Base-by-base conservation (phyloP, 2,329 filamentous ascomycete genomes). In the Colletotrichum sublineola region DNA sequence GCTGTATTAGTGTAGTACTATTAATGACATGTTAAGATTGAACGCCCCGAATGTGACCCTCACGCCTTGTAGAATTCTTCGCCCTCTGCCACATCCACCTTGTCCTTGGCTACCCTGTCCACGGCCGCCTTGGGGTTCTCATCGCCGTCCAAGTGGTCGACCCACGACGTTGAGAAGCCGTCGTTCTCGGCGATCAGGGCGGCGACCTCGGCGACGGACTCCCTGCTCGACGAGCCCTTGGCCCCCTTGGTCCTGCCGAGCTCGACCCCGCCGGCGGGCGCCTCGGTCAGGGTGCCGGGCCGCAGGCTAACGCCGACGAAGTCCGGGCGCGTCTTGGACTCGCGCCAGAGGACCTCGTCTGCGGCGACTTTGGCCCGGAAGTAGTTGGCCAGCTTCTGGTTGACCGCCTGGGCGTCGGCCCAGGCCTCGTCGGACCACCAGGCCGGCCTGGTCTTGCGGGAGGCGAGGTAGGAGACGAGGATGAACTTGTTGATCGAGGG, bases 331-430 rank as follows among this genome's bases (percentile, higher is more conserved):
- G 82, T 80, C 75, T 82, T 82, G 44, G 83, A 83, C 14, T 84
- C 83, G 57, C 84, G 81, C 77, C 89, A 88, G 5, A 91, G 81
- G 2, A 81, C 84, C 79, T 90, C 86, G 77, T 92, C 90, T 9
- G 89, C 88, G 7, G 84, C 87, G 20, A 91, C 77, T 80, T 92
- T 92, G 74, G 90, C 89, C 77, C 87, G 80, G 80, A 87, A 90
- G 80, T 92, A 92, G 57, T 81, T 82, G 31, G 86, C 82, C 29
- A 91, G 80, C 46, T 82, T 82, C 14, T 79, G 77, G 76, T 85
- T 84, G 56, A 82, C 81, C 50, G 86, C 79, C 75, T 85, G 84
- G 50, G 82, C 81, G 62, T 86, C 79, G n/a, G 83, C 79, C 86
- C 86, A 90, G 68, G 81, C 81, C 12, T 82, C 84, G 6, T 85